Evolutionary conservation across 2,329 filamentous ascomycete genomes (phyloP), one percentile per base, ranked within the genome.

Genomic region (Epichloe baconii): DNA sequence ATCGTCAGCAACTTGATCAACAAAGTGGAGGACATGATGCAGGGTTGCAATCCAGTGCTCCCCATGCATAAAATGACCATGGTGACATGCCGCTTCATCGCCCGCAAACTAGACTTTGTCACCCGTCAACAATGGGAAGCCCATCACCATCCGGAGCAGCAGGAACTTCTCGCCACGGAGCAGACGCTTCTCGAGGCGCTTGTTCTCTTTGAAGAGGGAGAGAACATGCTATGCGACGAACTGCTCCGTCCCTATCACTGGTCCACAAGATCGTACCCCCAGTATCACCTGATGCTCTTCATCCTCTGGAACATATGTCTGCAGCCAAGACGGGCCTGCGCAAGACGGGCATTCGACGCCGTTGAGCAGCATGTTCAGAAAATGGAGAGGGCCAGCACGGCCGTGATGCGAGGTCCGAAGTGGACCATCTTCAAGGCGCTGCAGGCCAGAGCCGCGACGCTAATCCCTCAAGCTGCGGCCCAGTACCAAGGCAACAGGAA

Each of bases 21-120:
- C 12, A 54, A 44, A 11, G 49, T 77, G 1, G 69, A 73, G 49
- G 61, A 68, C 12, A 53, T 54, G 7, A 44, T 57, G 34, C 45
- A 52, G 6, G 64, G 76, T 35, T 75, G 72, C 53, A 78, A 81
- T 50, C 74, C 75, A 56, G 70, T 72, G 0, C 67, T 80, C 1
- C 79, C 78, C 1, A 61, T 67, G 26, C 64, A 68, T 3, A 57
- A 59, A 26, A 57, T 66, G 50, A 64, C 64, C 1, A 51, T 62
- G 8, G 51, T 60, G 0, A 58, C 66, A 0, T 57, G 60, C 0
- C 58, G 57, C 0, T 54, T 68, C 10, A 57, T 70, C 6, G 40
- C 65, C 1, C 56, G 58, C 10, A 71, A 71, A 53, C 52, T 66
- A 6, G 67, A 67, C 49, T 58, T 68, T 37, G 62, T 66, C 36